These are phyloP conservation scores for Pistacia atlantica DNA, from an alignment of 345 rosid genomes.

Conservation along the genomic window DNA sequence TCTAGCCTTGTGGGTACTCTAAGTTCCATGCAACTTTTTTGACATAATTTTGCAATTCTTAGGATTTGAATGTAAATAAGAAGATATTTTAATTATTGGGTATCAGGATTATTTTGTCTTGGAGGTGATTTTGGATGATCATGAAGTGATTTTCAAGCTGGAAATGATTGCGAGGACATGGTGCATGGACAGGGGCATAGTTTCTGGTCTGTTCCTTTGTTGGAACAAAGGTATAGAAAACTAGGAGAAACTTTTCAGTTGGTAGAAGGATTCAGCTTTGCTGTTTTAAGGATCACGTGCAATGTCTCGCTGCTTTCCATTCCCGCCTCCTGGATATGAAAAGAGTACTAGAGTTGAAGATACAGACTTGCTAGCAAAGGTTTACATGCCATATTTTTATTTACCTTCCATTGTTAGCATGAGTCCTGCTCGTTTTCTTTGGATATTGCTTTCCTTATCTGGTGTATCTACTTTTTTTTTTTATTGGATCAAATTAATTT, in stretches of 20 bases:
- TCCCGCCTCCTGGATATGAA: slow-evolving; percentile 46
- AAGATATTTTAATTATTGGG: slow-evolving; percentile 20
- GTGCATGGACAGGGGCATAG: slow-evolving; percentile 60
- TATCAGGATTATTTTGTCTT: slow-evolving; percentile 23
- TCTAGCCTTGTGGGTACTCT: slow-evolving; percentile 10
- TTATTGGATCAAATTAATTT: background rate
- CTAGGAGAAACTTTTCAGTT: slow-evolving; percentile 30
- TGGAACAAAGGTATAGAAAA: slow-evolving; percentile 50
- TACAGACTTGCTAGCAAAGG: slow-evolving; percentile 39
- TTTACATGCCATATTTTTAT: slow-evolving; percentile 13
- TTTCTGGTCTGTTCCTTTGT: slow-evolving; percentile 51
- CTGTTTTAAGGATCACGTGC: slow-evolving; percentile 25
- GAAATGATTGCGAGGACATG: slow-evolving; percentile 55
- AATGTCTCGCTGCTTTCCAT: slow-evolving; percentile 54
- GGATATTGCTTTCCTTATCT: background rate
- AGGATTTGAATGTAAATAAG: slow-evolving; percentile 10
- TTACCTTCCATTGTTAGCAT: background rate
- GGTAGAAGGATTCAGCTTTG: slow-evolving; percentile 38
- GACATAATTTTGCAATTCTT: background rate
- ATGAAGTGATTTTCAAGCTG: slow-evolving; percentile 41
- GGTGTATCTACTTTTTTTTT: background rate
- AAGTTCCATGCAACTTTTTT: background rate
- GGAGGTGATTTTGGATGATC: slow-evolving; percentile 27
- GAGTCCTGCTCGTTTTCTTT: background rate
- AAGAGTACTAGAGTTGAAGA: slow-evolving; percentile 36